phyloP scores from a whole-genome alignment of 495 filamentous ascomycete genomes.

The Letharia lupina region DNA sequence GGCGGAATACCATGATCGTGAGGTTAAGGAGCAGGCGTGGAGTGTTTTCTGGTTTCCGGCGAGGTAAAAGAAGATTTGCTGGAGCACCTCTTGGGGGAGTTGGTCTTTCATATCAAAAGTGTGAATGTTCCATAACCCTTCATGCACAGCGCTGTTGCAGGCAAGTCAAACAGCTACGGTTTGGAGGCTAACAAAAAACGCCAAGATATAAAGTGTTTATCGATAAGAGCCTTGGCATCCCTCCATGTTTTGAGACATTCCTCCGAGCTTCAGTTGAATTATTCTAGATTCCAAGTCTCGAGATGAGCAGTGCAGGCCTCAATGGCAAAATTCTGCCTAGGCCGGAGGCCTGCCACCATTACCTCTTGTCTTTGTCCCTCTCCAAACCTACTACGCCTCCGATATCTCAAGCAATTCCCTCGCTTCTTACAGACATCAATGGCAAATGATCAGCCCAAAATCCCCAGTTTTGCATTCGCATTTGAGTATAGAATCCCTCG shows the following conservation, averaged over 20 bases:
- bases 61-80: conserved; percentile 31
- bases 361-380: background rate
- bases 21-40: conserved; percentile 49
- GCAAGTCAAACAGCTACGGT: too few relatives aligned
- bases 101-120: background rate
- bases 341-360: background rate
- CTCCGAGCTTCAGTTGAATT: background rate
- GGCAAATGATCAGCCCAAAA: background rate
- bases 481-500: conserved; percentile 55
- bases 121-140: too few relatives aligned
- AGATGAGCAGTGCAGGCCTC: background rate
- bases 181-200: too few relatives aligned
- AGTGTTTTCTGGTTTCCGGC: conserved; percentile 37
- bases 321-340: background rate
- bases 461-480: conserved; percentile 68
- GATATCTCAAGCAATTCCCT: background rate
- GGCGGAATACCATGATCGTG: conserved; percentile 56
- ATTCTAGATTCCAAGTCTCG: background rate
- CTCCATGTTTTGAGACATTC: background rate
- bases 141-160: too few relatives aligned
- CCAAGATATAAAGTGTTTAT: background rate
- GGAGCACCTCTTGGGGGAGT: conserved; percentile 47
- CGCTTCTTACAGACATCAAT: conserved; percentile 1
- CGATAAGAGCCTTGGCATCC: conserved; percentile 4
- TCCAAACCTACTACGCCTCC: background rate